A percentile compares a stretch with the other conserved stretches of the same genome.
Conservation (phyloP, 768 basidiomycete species). For the Glaciozyma martinii region DNA sequence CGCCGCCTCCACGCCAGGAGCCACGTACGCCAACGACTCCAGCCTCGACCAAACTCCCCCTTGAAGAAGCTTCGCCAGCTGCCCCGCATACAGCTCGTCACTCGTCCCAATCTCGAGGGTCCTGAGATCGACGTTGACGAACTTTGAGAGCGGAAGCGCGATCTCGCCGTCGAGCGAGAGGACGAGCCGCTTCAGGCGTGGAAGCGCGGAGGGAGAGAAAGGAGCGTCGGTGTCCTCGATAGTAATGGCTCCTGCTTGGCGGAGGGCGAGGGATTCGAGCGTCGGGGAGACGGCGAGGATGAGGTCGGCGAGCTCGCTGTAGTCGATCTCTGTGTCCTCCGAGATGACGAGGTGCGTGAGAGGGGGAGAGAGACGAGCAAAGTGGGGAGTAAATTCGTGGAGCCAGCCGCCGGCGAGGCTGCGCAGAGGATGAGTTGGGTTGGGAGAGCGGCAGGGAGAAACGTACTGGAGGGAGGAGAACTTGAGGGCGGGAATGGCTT, state of each 20-base stretch:
- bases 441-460: background rate
- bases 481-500: background rate
- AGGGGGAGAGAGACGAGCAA: background rate
- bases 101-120: background rate
- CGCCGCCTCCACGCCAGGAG: no score
- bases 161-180: background rate
- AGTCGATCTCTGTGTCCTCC: background rate
- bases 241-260: background rate
- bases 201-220: background rate
- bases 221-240: background rate
- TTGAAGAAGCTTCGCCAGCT: background rate
- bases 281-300: background rate
- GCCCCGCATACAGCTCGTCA: background rate
- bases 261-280: background rate
- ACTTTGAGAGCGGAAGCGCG: background rate
- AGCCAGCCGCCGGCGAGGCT: background rate
- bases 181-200: background rate
- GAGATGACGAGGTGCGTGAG: background rate
- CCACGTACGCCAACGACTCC: background rate
- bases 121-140: background rate
- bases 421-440: background rate
- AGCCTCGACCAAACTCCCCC: background rate
- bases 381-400: background rate
- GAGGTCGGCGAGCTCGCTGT: background rate
- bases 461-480: background rate